Evolutionary conservation across 2,329 filamentous ascomycete species (phyloP).

Genomic region (Diaporthe nobilis): DNA sequence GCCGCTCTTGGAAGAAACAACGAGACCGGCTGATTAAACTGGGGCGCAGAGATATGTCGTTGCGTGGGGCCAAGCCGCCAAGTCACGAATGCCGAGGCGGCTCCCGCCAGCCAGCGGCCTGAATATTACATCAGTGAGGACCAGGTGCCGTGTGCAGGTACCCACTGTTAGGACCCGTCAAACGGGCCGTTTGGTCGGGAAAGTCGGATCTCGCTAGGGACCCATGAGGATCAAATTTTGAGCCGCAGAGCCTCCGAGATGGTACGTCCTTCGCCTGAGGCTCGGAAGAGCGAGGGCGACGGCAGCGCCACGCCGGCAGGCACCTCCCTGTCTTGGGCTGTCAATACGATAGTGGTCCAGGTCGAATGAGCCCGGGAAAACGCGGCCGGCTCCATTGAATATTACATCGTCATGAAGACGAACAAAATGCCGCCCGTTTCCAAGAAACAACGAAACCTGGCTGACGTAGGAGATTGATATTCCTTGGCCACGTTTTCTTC

Average conservation of each 20-base stretch:
- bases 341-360: not conserved
- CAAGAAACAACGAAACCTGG: conserved; percentile 10
- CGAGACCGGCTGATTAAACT: conserved; percentile 37
- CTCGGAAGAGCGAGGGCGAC: conserved; percentile 26
- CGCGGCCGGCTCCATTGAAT: not conserved
- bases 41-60: conserved; percentile 21
- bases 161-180: conserved; percentile 38
- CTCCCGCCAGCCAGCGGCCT: conserved; percentile 32
- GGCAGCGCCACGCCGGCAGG: conserved; percentile 17
- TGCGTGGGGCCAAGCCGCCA: conserved; percentile 31
- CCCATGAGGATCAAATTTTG: conserved; percentile 38
- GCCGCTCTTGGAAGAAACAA: conserved; percentile 35
- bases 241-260: conserved; percentile 42
- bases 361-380: not conserved
- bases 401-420: conserved; percentile 8
- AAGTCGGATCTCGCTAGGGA: conserved; percentile 32
- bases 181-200: conserved; percentile 42
- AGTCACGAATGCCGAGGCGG: conserved; percentile 39
- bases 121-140: conserved; percentile 39
- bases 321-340: conserved; percentile 14
- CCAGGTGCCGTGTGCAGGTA: conserved; percentile 28
- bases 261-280: conserved; percentile 38
- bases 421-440: conserved; percentile 28
- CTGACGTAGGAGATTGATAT: conserved; percentile 14
- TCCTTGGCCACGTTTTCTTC: conserved; percentile 6